Percentiles rank a stretch among this genome's conserved stretches.
phyloP scores from a whole-genome alignment of 1,139 yeast species.

The Hyphopichia fennica region DNA sequence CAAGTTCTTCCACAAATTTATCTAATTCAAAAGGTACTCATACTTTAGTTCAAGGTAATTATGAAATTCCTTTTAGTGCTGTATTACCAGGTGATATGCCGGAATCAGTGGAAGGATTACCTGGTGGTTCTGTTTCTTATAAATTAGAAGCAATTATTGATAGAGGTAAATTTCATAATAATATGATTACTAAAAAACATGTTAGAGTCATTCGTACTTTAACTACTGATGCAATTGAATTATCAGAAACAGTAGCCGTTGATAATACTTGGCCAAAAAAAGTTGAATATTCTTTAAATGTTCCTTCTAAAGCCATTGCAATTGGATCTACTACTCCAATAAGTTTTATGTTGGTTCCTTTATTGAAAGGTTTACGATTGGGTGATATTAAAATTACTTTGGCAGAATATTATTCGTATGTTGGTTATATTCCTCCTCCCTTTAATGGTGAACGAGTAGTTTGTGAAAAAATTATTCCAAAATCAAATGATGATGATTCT shows the following conservation, averaged over 20 bases:
- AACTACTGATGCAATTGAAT: conserved; percentile 83
- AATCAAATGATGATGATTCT: conserved; percentile 35
- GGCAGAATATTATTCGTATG: conserved; percentile 65
- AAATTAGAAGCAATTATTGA: conserved; percentile 79
- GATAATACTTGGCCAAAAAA: conserved; percentile 96
- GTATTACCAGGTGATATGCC: conserved; percentile 82
- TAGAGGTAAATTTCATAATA: conserved; percentile 72
- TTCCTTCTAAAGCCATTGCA: conserved; percentile 88
- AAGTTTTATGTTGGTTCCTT: conserved; percentile 71
- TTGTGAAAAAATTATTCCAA: conserved; percentile 35
- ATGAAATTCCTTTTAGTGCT: conserved; percentile 87
- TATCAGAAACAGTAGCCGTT: conserved; percentile 89
- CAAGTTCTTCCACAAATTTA: conserved; percentile 6
- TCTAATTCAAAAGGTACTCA: conserved; percentile 21
- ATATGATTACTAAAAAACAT: conserved; percentile 67
- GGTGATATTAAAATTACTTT: conserved; percentile 70
- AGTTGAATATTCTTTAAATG: conserved; percentile 84
- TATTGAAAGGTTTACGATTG: conserved; percentile 74
- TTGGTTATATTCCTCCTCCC: conserved; percentile 56
- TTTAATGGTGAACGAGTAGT: conserved; percentile 62
- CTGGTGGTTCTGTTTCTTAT: conserved; percentile 80
- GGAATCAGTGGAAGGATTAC: conserved; percentile 89
- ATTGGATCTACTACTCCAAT: conserved; percentile 80
- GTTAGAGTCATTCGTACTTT: conserved; percentile 84
- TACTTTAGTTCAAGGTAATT: conserved; percentile 69